Base-by-base conservation (phyloP, 2,329 filamentous ascomycete species). In the Exutisphaerella laricina region DNA sequence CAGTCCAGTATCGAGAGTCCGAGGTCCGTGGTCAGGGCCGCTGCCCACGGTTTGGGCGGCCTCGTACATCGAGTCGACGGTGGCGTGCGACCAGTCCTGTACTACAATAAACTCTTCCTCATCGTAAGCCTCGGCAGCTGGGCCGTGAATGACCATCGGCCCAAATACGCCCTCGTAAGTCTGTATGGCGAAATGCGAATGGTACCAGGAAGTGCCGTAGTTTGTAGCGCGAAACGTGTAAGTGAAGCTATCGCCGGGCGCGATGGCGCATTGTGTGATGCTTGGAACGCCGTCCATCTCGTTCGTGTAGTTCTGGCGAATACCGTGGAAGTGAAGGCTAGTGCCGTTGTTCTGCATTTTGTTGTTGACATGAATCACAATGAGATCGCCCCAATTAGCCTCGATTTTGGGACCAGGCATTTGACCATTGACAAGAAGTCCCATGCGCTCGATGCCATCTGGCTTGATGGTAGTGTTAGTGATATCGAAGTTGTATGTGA, bases 251-350 rank as follows among this genome's bases (percentile, higher is more conserved):
- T 71, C 54, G 0, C 74, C 73, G 0, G 74, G 72, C 0, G 75
- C 65, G 22, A 70, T 63, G 3, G 63, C 63, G 42, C 66, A 69
- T 47, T 68, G 63, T 1, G 66, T 67, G 8, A 69, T 54, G 30
- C 67, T 65, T 32, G 64, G 63, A 31, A 68, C 70, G 30, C 72
- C 72, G 41, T 75, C 72, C 40, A 73, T 66, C 41, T 72, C 64
- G 50, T 72, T 74, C 1, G 71, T 77, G 50, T 70, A 72, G 45
- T 71, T 64, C 54, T 82, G 78, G 5, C 74, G 71, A 21, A 83
- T 65, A 17, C 77, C 80, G 51, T 82, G 79, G 61, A 71, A 82
- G 55, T 82, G 79, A 65, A 75, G 63, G 9, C 67, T 58, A 12
- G 71, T 74, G 23, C 71, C 72, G 43, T 75, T 73, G 26, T 62